phyloP scores from a whole-genome alignment of 2,329 filamentous ascomycete genomes.

The Aspergillus unguis region DNA sequence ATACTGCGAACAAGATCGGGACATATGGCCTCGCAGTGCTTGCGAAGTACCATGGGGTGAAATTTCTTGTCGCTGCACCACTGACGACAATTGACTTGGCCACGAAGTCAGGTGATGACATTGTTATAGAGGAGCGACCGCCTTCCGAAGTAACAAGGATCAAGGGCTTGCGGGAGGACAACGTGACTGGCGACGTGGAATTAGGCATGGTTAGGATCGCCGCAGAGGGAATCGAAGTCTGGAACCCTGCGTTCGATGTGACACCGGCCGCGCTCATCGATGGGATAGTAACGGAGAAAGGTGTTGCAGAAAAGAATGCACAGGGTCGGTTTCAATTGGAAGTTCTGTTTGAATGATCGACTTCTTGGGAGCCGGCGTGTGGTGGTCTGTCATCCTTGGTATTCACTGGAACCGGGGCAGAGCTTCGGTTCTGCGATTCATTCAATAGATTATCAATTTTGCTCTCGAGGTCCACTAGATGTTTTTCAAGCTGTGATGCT shows the following conservation, averaged over 20 bases:
- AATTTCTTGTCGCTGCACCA: constrained; percentile 92
- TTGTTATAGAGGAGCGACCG: constrained; percentile 86
- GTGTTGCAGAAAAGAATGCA: constrained; percentile 73
- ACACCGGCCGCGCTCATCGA: constrained; percentile 88
- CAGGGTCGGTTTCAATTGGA: constrained; percentile 66
- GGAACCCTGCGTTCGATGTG: constrained; percentile 97
- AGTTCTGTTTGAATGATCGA: constrained; percentile 22
- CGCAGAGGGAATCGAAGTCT: constrained; percentile 72
- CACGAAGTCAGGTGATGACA: constrained; percentile 72
- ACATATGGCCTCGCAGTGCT: constrained; percentile 92
- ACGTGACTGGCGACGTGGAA: constrained; percentile 47
- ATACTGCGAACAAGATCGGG: constrained; percentile 98
- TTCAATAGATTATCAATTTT: constrained; percentile 42
- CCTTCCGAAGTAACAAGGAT: constrained; percentile 79
- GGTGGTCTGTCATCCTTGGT: neutral
- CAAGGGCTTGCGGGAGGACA: constrained; percentile 68
- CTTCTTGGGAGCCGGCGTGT: neutral
- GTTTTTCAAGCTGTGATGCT: constrained; percentile 53
- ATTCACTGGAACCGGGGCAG: neutral
- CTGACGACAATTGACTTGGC: constrained; percentile 88
- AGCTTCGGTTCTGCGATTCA: neutral
- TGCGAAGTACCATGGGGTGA: constrained; percentile 80
- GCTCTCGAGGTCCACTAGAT: constrained; percentile 53
- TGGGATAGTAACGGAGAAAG: constrained; percentile 88
- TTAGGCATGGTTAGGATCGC: constrained; percentile 74